phyloP scores from a whole-genome alignment of 768 basidiomycete species.

The Termitomyces sp. region DNA sequence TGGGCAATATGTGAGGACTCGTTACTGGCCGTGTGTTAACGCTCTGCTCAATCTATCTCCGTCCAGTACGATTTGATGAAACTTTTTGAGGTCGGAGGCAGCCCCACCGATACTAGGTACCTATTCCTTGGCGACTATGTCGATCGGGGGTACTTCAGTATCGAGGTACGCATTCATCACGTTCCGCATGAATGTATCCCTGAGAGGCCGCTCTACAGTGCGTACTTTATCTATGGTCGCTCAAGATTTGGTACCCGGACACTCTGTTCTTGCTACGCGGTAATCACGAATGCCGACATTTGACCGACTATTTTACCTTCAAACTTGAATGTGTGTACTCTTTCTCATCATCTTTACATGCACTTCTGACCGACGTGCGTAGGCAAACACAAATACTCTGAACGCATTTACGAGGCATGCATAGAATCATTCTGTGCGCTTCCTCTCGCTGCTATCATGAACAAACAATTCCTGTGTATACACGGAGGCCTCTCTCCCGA shows the following conservation, averaged over 20 bases:
- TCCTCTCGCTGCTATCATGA: conserved; percentile 96
- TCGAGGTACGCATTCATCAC: conserved; percentile 53
- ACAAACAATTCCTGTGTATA: conserved; percentile 98
- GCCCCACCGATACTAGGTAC: conserved; percentile 90
- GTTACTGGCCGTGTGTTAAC: not conserved
- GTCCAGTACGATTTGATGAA: conserved; percentile 90
- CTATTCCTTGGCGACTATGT: conserved; percentile 93
- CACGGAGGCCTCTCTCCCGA: conserved; percentile 97
- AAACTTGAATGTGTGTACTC: conserved; percentile 88
- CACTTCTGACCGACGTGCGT: conserved; percentile 1
- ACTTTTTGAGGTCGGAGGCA: conserved; percentile 90
- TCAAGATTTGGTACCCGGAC: conserved; percentile 99
- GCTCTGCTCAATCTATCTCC: conserved; percentile 4
- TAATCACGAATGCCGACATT: conserved; percentile 97
- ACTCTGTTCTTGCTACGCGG: conserved; percentile 95
- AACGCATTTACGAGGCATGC: conserved; percentile 93
- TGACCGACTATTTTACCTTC: conserved; percentile 99
- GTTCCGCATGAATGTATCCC: conserved; percentile 5
- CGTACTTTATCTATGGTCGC: conserved; percentile 93
- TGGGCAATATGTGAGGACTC: conserved; percentile 87
- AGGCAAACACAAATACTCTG: conserved; percentile 99
- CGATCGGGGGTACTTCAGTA: conserved; percentile 90
- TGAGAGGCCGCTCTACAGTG: conserved; percentile 49
- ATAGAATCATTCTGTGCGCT: conserved; percentile 97
- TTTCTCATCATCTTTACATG: not conserved